Percentiles rank a stretch among this genome's conserved stretches.
These are phyloP conservation scores for Sporothrix mexicana DNA, from an alignment of 2,329 filamentous ascomycete genomes.

Conservation along the genomic window DNA sequence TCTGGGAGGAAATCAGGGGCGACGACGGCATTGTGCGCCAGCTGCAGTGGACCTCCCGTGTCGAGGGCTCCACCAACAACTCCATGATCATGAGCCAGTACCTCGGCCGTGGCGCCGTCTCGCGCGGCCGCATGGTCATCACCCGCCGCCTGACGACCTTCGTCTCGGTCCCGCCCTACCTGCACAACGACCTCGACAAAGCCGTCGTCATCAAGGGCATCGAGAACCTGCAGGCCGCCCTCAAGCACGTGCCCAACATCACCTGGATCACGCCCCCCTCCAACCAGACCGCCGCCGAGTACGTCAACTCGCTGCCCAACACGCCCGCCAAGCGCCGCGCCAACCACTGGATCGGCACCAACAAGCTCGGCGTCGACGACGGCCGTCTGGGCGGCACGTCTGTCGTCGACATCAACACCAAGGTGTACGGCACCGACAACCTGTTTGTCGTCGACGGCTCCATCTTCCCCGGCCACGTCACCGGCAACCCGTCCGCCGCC, in stretches of 20 bases:
- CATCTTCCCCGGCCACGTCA: slow-evolving; percentile 64
- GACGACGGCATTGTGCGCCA: slow-evolving; percentile 67
- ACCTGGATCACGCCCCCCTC: slow-evolving; percentile 61
- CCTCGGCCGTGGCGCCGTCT: slow-evolving; percentile 67
- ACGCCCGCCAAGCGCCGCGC: slow-evolving; percentile 51
- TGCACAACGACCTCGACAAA: slow-evolving; percentile 63
- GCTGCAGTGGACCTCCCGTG: slow-evolving; percentile 64
- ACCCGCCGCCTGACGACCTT: slow-evolving; percentile 61
- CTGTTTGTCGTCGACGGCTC: slow-evolving; percentile 62
- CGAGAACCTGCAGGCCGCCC: slow-evolving; percentile 62
- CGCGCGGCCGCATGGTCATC: slow-evolving; percentile 66
- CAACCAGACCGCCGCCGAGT: slow-evolving; percentile 60
- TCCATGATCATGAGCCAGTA: slow-evolving; percentile 63
- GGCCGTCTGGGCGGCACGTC: slow-evolving; percentile 59
- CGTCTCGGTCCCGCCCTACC: slow-evolving; percentile 65
- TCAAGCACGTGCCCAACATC: slow-evolving; percentile 61
- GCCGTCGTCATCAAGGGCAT: slow-evolving; percentile 68
- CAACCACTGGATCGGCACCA: slow-evolving; percentile 64
- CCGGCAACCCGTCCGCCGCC: slow-evolving; percentile 63
- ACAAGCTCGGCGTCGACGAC: slow-evolving; percentile 65
- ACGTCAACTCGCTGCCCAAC: slow-evolving; percentile 56
- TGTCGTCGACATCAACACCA: slow-evolving; percentile 68
- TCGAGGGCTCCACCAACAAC: slow-evolving; percentile 44
- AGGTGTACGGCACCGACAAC: slow-evolving; percentile 71
- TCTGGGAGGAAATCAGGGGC: slow-evolving; percentile 63